A percentile compares a stretch with the other conserved stretches of the same genome.
phyloP scores from a whole-genome alignment of 2,329 filamentous ascomycete genomes.

The Fusarium tanahbumbuense region DNA sequence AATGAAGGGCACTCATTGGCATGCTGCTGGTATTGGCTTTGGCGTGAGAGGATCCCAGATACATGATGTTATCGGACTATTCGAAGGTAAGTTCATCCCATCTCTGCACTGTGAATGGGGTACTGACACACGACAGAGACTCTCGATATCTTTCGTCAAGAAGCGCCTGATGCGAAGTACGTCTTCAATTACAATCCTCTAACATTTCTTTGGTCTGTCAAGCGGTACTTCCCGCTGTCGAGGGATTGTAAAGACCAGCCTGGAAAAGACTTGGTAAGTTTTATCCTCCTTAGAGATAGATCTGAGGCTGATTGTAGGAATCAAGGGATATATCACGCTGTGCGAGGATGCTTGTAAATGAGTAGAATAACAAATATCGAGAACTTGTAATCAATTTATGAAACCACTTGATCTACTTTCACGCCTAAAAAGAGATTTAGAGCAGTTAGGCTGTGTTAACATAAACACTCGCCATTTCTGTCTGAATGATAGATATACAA shows the following conservation, averaged over 20 bases:
- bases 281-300: accelerated
- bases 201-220: slow-evolving; percentile 12
- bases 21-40: slow-evolving; percentile 10
- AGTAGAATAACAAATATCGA: too few species aligned
- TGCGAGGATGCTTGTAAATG: not conserved
- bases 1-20: slow-evolving; percentile 5
- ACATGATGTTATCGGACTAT: not conserved
- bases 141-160: slow-evolving; percentile 9
- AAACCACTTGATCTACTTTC: too few species aligned
- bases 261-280: slow-evolving; percentile 5
- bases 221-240: not conserved
- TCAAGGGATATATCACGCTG: slow-evolving; percentile 7
- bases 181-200: slow-evolving; percentile 22
- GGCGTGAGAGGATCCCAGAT: slow-evolving; percentile 11
- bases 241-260: not conserved
- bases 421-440: too few species aligned
- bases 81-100: not conserved
- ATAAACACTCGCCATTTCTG: too few species aligned
- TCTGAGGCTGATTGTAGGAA: accelerated
- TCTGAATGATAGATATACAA: too few species aligned
- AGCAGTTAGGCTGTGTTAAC: too few species aligned
- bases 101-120: accelerated
- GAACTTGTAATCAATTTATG: too few species aligned
- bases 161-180: not conserved
- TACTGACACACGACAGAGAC: not conserved